phyloP scores from a whole-genome alignment of 176 grass and related monocot species.

The Juncus inflexus region DNA sequence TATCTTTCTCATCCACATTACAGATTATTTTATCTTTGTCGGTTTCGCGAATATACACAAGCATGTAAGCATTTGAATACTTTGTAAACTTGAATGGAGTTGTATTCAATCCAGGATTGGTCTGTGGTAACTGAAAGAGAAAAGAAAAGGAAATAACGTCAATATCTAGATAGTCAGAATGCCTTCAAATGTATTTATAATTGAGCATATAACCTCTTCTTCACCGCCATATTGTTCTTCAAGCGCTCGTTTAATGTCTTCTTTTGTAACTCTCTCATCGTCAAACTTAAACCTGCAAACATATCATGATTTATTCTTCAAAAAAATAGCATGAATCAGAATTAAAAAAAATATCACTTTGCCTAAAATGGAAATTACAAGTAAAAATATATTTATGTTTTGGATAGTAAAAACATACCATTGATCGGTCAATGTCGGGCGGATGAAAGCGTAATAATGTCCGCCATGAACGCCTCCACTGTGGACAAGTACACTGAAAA shows the following conservation, averaged over 20 bases:
- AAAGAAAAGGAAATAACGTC: constrained; percentile 15
- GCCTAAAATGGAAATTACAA: background rate
- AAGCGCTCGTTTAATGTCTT: constrained; percentile 81
- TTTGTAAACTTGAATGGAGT: constrained; percentile 99
- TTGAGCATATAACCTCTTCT: constrained; percentile 64
- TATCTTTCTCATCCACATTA: constrained; percentile 96
- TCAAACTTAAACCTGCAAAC: constrained; percentile 93
- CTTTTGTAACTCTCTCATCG: constrained; percentile 98
- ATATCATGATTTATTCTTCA: background rate
- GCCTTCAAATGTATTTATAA: background rate
- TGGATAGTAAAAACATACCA: constrained; percentile 38
- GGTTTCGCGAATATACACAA: constrained; percentile 98
- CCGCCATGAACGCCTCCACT: constrained; percentile 96
- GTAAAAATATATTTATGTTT: background rate
- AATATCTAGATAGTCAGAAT: constrained; percentile 21
- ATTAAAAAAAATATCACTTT: too few species aligned
- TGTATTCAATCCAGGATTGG: constrained; percentile 95
- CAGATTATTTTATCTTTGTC: constrained; percentile 99
- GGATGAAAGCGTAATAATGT: constrained; percentile 98
- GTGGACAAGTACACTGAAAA: constrained; percentile 91
- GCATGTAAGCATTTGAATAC: constrained; percentile 99
- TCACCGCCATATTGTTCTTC: constrained; percentile 99
- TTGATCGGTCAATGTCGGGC: constrained; percentile 87
- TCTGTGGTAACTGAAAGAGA: constrained; percentile 72
- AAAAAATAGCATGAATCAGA: background rate